Evolutionary conservation across 1,139 yeast species (phyloP), one percentile per base, ranked within the genome.

Genomic region (Lodderomyces orthopsilosis): DNA sequence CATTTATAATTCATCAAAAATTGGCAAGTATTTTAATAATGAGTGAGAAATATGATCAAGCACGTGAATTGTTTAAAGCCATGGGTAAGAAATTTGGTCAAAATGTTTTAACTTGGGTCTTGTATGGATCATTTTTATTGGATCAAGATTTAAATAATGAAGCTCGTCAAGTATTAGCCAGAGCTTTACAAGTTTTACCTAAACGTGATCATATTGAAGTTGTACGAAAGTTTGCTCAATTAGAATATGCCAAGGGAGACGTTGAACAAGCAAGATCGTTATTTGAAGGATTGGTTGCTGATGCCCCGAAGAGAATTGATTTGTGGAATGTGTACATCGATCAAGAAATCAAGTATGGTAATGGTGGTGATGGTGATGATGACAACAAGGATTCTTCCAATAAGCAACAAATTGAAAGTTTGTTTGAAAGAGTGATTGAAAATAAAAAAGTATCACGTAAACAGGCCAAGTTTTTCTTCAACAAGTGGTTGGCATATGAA

Each of bases 271-370:
- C 95, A 44, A 82, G 98, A 63, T 87, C 97, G 1, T 74, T 93
- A 54, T 89, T 91, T 58, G 98, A 93, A 70, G 98, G 97, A 41
- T 77, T 93, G 50, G 67, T 93, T 45, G 79, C 94, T 27, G 94
- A 90, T 59, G 94, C 88, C 41, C 95, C 97, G 47, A 89, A 89
- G 72, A 81, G 95, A 66, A 80, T 88, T 47, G 98, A 93, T 63
- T 67, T 93, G 52, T 93, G 98, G 98, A 90, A 86, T 59, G 94
- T 91, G 37, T 90, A 90, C 64, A 78, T 91, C 51, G 98, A 93
- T 63, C 95, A 88, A 66, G 98, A 93, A 65, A 83, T 87, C 60
- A 87, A 86, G 63, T 71, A 65, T 41, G 81, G 81, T 41, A 22
- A 32, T 6, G 39, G 27, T n/a, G 34, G 19, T 30, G 34, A 2